Evolutionary conservation across 148 eudicot genomes (phyloP).

Genomic region (Vaccinium darrowii): DNA sequence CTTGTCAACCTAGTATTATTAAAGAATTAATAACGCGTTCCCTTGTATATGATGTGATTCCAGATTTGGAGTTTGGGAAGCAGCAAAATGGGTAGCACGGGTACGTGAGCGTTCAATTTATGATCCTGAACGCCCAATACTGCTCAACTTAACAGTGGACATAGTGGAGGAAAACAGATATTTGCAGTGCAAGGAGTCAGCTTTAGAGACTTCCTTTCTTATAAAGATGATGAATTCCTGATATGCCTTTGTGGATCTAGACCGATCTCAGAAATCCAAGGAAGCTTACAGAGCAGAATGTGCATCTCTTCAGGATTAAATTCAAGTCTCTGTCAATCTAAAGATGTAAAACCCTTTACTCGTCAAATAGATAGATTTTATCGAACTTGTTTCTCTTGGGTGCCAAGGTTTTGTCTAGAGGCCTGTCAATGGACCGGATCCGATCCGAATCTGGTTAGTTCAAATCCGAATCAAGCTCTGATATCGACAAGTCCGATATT

Average conservation of each 20-base stretch:
- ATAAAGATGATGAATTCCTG: conserved; percentile 64
- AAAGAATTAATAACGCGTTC: not conserved
- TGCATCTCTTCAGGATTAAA: not conserved
- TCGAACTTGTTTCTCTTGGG: not conserved
- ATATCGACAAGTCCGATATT: too few species aligned
- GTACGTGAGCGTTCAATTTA: conserved; percentile 64
- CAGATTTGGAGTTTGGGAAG: conserved; percentile 98
- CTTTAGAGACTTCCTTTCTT: conserved; percentile 81
- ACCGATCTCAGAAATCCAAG: not conserved
- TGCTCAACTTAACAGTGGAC: conserved; percentile 71
- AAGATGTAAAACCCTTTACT: not conserved
- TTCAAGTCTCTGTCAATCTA: not conserved
- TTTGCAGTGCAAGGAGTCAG: conserved; percentile 82
- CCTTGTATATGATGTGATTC: conserved; percentile 1
- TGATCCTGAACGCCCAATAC: conserved; percentile 74
- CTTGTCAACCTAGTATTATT: not conserved
- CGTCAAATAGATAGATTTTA: not conserved
- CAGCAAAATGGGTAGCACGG: conserved; percentile 93
- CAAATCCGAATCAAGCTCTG: too few species aligned
- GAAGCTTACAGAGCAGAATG: conserved; percentile 1
- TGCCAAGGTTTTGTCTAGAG: not conserved
- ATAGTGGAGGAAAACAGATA: conserved; percentile 87
- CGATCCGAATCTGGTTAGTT: too few species aligned
- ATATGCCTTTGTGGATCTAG: conserved; percentile 11
- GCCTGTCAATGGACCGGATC: too few species aligned